phyloP scores from a whole-genome alignment of 495 filamentous ascomycete genomes.

The Trypethelium eluteriae region DNA sequence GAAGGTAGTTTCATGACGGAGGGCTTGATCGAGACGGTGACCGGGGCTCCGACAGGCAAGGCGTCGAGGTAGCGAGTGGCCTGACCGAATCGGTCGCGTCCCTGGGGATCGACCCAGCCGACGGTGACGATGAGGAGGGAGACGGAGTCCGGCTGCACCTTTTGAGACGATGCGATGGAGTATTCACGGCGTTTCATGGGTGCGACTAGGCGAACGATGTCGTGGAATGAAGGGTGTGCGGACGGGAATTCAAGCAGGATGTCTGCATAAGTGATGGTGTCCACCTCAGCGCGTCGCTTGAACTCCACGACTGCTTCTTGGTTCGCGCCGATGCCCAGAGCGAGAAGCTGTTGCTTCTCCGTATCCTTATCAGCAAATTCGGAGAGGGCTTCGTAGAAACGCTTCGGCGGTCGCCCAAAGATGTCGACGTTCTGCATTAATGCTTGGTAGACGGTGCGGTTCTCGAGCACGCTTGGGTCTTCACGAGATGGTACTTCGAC shows the following conservation, averaged over 20 bases:
- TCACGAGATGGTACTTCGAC: constrained; percentile 89
- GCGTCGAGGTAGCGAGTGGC: constrained; percentile 79
- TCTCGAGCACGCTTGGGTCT: constrained; percentile 66
- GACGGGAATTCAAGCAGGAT: constrained; percentile 80
- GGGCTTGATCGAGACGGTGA: constrained; percentile 91
- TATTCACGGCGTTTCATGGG: constrained; percentile 96
- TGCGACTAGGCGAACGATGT: constrained; percentile 78
- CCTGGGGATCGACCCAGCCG: constrained; percentile 79
- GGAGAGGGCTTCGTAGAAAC: constrained; percentile 88
- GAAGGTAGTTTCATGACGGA: constrained; percentile 95
- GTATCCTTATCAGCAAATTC: constrained; percentile 75
- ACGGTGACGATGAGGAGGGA: constrained; percentile 98
- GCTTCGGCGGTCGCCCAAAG: constrained; percentile 91
- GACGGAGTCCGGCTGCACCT: constrained; percentile 76
- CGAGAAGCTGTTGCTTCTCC: constrained; percentile 71
- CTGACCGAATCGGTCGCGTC: constrained; percentile 85
- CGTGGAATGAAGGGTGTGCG: constrained; percentile 81
- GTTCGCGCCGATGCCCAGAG: constrained; percentile 51
- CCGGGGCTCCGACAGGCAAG: constrained; percentile 61
- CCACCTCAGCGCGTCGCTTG: constrained; percentile 87
- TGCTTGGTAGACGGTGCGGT: constrained; percentile 87
- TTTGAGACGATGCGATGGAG: constrained; percentile 92
- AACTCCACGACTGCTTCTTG: constrained; percentile 87
- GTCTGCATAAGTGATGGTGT: constrained; percentile 88
- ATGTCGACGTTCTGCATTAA: constrained; percentile 93